phyloP scores from a whole-genome alignment of 2,329 filamentous ascomycete genomes.

The Metarhizium sp. region DNA sequence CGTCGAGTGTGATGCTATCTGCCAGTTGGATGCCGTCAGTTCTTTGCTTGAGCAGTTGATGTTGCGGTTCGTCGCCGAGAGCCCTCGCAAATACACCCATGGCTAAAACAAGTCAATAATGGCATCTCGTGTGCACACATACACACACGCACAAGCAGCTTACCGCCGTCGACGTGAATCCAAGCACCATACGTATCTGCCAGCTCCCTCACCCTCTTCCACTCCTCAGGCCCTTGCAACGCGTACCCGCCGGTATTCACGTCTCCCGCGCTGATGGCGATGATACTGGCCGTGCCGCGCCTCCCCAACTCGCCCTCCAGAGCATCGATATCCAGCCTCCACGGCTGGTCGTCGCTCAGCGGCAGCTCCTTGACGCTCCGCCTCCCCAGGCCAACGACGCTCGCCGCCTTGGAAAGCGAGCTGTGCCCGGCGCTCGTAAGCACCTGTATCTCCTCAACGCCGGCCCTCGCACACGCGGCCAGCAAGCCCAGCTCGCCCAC shows the following conservation, averaged over 20 bases:
- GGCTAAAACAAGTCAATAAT: not conserved
- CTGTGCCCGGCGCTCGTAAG: too few relatives aligned
- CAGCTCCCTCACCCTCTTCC: constrained; percentile 53
- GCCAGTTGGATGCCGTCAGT: constrained; percentile 65
- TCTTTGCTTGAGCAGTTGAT: constrained; percentile 38
- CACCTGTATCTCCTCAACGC: too few relatives aligned
- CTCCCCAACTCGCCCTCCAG: too few relatives aligned
- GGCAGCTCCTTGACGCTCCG: too few relatives aligned
- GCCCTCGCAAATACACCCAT: constrained; percentile 70
- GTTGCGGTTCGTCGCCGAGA: constrained; percentile 48
- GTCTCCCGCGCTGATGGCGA: constrained; percentile 76
- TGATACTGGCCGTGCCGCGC: constrained; percentile 45
- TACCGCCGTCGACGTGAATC: constrained; percentile 80
- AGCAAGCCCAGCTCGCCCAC: constrained; percentile 36
- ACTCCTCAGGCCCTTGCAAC: constrained; percentile 46
- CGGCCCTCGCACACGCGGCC: too few relatives aligned
- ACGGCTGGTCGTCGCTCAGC: too few relatives aligned
- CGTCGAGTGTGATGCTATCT: constrained; percentile 80
- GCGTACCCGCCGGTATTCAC: constrained; percentile 85
- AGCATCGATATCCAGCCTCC: too few relatives aligned
- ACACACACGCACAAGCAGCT: constrained; percentile 9
- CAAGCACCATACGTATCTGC: constrained; percentile 69
- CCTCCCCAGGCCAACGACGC: too few relatives aligned
- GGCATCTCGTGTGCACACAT: too few relatives aligned
- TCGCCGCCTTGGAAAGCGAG: too few relatives aligned